These are phyloP conservation scores for Penicillium robsamsonii DNA, from an alignment of 495 filamentous ascomycete species.

Conservation along the genomic window DNA sequence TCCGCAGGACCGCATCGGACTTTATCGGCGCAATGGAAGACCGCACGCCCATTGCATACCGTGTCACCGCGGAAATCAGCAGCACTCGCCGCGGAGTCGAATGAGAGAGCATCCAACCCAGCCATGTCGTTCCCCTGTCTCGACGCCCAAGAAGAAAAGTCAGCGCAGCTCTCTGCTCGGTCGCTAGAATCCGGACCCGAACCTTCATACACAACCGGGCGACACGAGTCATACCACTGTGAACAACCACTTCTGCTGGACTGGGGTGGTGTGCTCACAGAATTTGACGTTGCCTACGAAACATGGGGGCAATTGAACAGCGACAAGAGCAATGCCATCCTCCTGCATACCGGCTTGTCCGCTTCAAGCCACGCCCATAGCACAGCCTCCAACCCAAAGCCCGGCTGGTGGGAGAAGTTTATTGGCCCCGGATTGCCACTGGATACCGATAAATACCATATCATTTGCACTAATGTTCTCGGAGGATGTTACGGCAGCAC, in stretches of 20 bases:
- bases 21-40: constrained; percentile 21
- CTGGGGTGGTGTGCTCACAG: constrained; percentile 84
- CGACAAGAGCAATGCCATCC: constrained; percentile 82
- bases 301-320: constrained; percentile 84
- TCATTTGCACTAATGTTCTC: constrained; percentile 96
- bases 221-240: constrained; percentile 72
- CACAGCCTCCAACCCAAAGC: constrained; percentile 76
- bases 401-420: constrained; percentile 99
- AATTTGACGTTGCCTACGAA: constrained; percentile 91
- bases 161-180: constrained; percentile 70
- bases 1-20: constrained; percentile 22
- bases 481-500: constrained; percentile 97
- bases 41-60: constrained; percentile 24
- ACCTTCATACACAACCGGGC: constrained; percentile 87
- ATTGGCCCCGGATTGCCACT: constrained; percentile 85
- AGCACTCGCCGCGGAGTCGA: constrained; percentile 23
- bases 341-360: constrained; percentile 91
- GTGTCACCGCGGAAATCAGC: constrained; percentile 31
- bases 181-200: constrained; percentile 80
- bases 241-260: constrained; percentile 77
- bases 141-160: constrained; percentile 81
- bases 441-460: constrained; percentile 86
- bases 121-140: constrained; percentile 94
- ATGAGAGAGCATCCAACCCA: constrained; percentile 66
- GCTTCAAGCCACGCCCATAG: constrained; percentile 96